Base-by-base conservation (phyloP, 176 grass and related monocot genomes). In the Juncus effusus region DNA sequence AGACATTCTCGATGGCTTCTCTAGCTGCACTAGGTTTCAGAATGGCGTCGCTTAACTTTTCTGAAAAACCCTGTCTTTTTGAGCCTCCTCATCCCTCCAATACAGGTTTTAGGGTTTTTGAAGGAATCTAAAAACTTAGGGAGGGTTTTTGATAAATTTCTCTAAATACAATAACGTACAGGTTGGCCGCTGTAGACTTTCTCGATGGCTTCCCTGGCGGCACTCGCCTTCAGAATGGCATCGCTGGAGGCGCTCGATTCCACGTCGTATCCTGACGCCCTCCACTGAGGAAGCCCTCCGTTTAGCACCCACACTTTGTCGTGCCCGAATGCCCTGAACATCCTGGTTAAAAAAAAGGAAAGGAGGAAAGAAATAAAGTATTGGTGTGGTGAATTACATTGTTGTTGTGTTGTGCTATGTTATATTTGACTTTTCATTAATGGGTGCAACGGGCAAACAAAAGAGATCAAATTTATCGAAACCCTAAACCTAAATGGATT, bases 281-380 rank as follows among this genome's bases (percentile, higher is more conserved):
- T 84, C 94, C 94, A 97, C 5, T 89, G 80, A 10, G 88, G 85
- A 59, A 97, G 81, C 47, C 94, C 94, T 76, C 94, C 88, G 86
- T 97, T 77, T 69, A 97, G 69, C 38, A 97, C 94, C 88, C 94
- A 97, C 76, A 97, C 76, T 74, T 81, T 97, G 13, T 93, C 72
- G 64, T 97, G 94, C 47, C 94, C 94, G 79, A 92, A 97, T 44
- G 81, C 85, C 77, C 88, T 83, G 80, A 97, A 89, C 94, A 97
- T 97, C 88, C 94, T 97, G 69, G 10, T 7, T 3, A 16, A 40
- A 16, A 63, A 53, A 75, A 64, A 38, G 4, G n/a, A 9, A 63
- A 63, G 3, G 44, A n/a, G 38, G 44, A 19, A 67, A 67, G 4
- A 47, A 6, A 47, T 47, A 47, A 47, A 47, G 44, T 28, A 28